Base-by-base conservation (phyloP, 164 flowering plant species). In the Piper longum region DNA sequence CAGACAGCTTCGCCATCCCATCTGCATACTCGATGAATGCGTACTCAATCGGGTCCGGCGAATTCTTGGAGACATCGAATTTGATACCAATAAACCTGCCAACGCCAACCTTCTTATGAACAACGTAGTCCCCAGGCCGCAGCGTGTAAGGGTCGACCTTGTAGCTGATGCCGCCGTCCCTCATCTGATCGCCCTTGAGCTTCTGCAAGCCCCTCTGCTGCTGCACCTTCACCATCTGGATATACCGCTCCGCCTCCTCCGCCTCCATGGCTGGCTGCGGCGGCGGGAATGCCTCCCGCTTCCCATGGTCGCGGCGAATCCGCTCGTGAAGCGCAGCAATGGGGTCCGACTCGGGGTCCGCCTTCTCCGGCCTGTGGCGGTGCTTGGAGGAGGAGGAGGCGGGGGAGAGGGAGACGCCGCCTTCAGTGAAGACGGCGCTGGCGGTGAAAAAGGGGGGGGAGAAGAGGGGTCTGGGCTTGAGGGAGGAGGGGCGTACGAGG, bases 1-100 rank as follows among this genome's bases (percentile, higher is more conserved):
- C 76, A 0, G 97, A 92, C 18, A 93, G 86, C 79, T 93, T 93
- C 0, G 98, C 98, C 96, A 93, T 89, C 39, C 95, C 98, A 77
- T 93, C 98, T 2, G 92, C 83, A 71, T 84, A 93, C 80, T 93
- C 88, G 3, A 93, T 86, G 68, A 83, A 93, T 2, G 85, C 97
- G 74, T 82, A 89, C 82, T 88, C 95, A 65, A 76, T 63, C 0
- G 89, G 85, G 66, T 69, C 71, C 0, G 77, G 5, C 0, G 79
- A 77, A 57, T 41, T 78, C 70, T 78, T 83, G 0, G 83, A 67
- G 4, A 78, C 81, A 69, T 90, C 96, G n/a, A 71, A 78, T 62
- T 85, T 88, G 61, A 90, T 88, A 59, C 86, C 84, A 1, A 86
- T 89, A 69, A 90, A 93, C 40, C 84, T 66, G 18, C 98, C 98